phyloP scores from a whole-genome alignment of 2,329 filamentous ascomycete species.

The Epichloe elymi region DNA sequence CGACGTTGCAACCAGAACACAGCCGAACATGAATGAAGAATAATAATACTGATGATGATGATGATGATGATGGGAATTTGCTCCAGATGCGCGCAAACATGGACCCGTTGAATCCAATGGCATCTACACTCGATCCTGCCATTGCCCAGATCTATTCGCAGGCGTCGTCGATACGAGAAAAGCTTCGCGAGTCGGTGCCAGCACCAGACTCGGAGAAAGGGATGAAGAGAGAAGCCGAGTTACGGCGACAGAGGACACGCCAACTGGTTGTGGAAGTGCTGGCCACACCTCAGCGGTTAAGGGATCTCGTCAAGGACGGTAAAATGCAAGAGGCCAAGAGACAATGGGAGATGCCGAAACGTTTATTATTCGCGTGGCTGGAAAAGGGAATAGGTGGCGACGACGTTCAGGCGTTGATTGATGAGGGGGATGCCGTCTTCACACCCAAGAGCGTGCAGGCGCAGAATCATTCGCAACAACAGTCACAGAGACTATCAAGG shows the following conservation, averaged over 20 bases:
- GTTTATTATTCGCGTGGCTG: slow-evolving; percentile 39
- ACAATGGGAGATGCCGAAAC: slow-evolving; percentile 41
- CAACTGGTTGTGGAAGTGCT: slow-evolving; percentile 51
- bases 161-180: slow-evolving; percentile 40
- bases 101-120: slow-evolving; percentile 65
- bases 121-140: slow-evolving; percentile 57
- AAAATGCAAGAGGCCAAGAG: slow-evolving; percentile 45
- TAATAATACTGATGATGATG: neutral
- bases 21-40: neutral
- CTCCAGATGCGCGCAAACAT: slow-evolving; percentile 64
- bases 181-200: slow-evolving; percentile 34
- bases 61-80: too few relatives aligned
- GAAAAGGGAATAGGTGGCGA: slow-evolving; percentile 39
- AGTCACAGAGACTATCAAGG: slow-evolving; percentile 8
- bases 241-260: slow-evolving; percentile 27
- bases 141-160: slow-evolving; percentile 61
- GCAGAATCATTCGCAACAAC: neutral
- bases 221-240: slow-evolving; percentile 20
- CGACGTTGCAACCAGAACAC: too few relatives aligned
- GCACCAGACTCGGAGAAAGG: slow-evolving; percentile 29
- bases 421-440: slow-evolving; percentile 40
- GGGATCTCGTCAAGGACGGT: slow-evolving; percentile 44
- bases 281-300: slow-evolving; percentile 45
- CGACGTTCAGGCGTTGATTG: slow-evolving; percentile 39
- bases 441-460: slow-evolving; percentile 9